Conservation (phyloP, 768 basidiomycete species). For the Mycena amicta region DNA sequence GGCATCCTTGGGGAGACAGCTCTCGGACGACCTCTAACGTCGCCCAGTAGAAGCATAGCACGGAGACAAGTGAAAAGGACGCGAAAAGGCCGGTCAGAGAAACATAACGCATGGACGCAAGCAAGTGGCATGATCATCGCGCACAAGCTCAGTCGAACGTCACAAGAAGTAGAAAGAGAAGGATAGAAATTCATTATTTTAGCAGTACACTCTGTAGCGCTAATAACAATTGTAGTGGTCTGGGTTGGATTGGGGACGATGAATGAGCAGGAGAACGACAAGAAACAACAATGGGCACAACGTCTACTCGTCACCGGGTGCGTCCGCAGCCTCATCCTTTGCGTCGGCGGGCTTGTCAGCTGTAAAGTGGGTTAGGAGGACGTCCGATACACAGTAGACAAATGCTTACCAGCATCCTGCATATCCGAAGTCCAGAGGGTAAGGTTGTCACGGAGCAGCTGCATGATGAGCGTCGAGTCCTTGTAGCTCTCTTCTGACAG, state of each 20-base stretch:
- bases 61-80: conserved; percentile 36
- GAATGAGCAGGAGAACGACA: conserved; percentile 32
- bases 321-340: conserved; percentile 69
- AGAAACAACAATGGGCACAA: conserved; percentile 20
- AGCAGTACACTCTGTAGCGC: conserved; percentile 4
- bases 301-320: conserved; percentile 66
- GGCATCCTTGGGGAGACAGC: conserved; percentile 88
- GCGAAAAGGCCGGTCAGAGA: conserved; percentile 36
- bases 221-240: conserved; percentile 17
- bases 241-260: conserved; percentile 25
- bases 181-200: conserved; percentile 24
- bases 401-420: conserved; percentile 80
- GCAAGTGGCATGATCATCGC: conserved; percentile 28
- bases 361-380: conserved; percentile 24
- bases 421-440: conserved; percentile 99
- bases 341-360: conserved; percentile 71
- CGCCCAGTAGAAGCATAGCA: conserved; percentile 45
- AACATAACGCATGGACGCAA: not conserved
- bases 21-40: conserved; percentile 44
- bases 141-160: too few relatives aligned
- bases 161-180: not conserved
- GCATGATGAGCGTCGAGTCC: conserved; percentile 97
- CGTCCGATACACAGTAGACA: not conserved
- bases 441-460: conserved; percentile 94
- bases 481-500: conserved; percentile 99